Evolutionary conservation across 768 basidiomycete species (phyloP).

Genomic region (Rhizopogon salebrosus): DNA sequence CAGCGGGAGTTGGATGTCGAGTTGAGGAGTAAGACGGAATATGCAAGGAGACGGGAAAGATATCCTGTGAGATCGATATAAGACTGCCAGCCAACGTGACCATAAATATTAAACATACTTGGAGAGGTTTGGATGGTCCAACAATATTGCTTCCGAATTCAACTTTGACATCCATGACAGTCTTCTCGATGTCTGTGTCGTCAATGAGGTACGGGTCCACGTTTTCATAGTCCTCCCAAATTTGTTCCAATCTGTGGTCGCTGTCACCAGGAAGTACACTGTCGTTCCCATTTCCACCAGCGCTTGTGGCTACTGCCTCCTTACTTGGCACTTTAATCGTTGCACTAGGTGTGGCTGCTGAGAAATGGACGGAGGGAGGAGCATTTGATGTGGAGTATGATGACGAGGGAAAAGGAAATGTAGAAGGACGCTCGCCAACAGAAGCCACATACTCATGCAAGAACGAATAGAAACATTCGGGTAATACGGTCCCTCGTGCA

Average conservation of each 20-base stretch:
- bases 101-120: slow-evolving; percentile 34
- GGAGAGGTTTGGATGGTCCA: slow-evolving; percentile 51
- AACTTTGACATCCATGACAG: slow-evolving; percentile 49
- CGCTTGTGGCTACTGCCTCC: slow-evolving; percentile 4
- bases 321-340: slow-evolving; percentile 20
- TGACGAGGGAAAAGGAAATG: slow-evolving; percentile 36
- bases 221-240: slow-evolving; percentile 86
- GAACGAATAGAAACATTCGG: slow-evolving; percentile 93
- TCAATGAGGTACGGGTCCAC: slow-evolving; percentile 64
- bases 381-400: slow-evolving; percentile 27
- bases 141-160: slow-evolving; percentile 36
- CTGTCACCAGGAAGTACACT: slow-evolving; percentile 66
- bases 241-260: slow-evolving; percentile 76
- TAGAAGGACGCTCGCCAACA: slow-evolving; percentile 60
- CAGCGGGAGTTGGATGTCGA: slow-evolving; percentile 49
- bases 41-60: slow-evolving; percentile 72
- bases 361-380: slow-evolving; percentile 24
- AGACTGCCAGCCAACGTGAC: background rate
- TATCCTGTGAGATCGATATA: slow-evolving; percentile 45
- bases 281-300: slow-evolving; percentile 21
- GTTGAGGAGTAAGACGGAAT: slow-evolving; percentile 44
- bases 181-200: slow-evolving; percentile 37
- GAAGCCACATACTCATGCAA: slow-evolving; percentile 85
- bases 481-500: slow-evolving; percentile 76
- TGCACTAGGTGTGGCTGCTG: slow-evolving; percentile 29